These are phyloP conservation scores for Moesziomyces sp. DNA, from an alignment of 1,284 basidiomycete genomes.

Conservation along the genomic window DNA sequence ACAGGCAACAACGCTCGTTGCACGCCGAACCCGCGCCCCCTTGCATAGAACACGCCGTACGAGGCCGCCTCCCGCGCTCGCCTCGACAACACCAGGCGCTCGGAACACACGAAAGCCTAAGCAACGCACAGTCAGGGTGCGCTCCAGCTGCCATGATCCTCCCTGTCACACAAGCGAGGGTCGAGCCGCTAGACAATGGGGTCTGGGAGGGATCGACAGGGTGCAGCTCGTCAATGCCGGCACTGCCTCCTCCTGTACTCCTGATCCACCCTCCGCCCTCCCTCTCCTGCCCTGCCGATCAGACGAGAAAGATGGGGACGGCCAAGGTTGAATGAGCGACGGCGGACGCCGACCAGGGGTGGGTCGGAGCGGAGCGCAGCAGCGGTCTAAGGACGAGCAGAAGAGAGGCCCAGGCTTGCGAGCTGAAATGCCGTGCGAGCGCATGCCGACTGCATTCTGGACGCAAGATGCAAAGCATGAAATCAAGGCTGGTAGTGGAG, in stretches of 20 bases:
- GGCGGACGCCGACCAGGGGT: too few species aligned
- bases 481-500: too few species aligned
- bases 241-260: neutral
- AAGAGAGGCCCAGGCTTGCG: neutral
- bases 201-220: slow-evolving; percentile 14
- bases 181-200: neutral
- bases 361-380: too few species aligned
- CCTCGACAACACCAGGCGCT: neutral
- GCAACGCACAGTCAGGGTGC: too few species aligned
- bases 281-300: too few species aligned
- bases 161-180: too few species aligned
- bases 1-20: neutral
- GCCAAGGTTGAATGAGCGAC: too few species aligned
- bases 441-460: slow-evolving; percentile 31
- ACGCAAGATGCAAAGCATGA: slow-evolving; percentile 14
- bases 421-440: slow-evolving; percentile 1
- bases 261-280: too few species aligned
- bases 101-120: too few species aligned
- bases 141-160: too few species aligned
- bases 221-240: slow-evolving; percentile 9
- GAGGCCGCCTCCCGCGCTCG: neutral
- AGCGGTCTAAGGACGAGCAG: too few species aligned
- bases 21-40: neutral
- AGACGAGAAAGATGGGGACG: too few species aligned
- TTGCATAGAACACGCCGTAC: slow-evolving; percentile 28